Percentiles rank a stretch among this genome's conserved stretches.
Conservation (phyloP, 2,329 filamentous ascomycete genomes). For the Pyrenophora graminea region DNA sequence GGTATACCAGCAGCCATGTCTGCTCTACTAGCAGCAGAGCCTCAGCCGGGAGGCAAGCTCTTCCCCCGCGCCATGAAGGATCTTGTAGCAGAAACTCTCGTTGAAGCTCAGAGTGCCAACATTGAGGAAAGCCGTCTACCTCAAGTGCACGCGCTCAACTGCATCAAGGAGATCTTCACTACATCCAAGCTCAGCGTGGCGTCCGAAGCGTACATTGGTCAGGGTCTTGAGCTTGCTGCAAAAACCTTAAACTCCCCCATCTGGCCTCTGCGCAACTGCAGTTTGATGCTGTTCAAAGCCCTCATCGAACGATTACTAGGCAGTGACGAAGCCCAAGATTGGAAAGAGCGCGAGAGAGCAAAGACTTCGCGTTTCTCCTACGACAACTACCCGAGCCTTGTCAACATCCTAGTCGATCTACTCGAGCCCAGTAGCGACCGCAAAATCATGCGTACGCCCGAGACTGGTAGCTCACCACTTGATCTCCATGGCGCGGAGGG, state of each 20-base stretch:
- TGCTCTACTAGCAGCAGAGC: slow-evolving; percentile 73
- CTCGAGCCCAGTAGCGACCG: slow-evolving; percentile 49
- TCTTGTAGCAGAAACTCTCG: slow-evolving; percentile 63
- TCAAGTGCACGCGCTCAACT: slow-evolving; percentile 95
- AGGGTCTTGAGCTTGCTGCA: slow-evolving; percentile 78
- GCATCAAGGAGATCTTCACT: slow-evolving; percentile 87
- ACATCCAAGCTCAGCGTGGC: slow-evolving; percentile 74
- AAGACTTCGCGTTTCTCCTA: slow-evolving; percentile 66
- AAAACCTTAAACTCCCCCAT: slow-evolving; percentile 77
- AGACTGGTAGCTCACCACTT: slow-evolving; percentile 31
- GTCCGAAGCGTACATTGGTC: slow-evolving; percentile 74
- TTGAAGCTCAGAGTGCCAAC: slow-evolving; percentile 59
- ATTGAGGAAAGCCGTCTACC: slow-evolving; percentile 66
- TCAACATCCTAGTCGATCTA: slow-evolving; percentile 66
- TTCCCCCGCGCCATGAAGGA: slow-evolving; percentile 68
- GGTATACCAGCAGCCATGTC: slow-evolving; percentile 87
- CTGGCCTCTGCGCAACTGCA: slow-evolving; percentile 95
- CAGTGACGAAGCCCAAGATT: slow-evolving; percentile 66
- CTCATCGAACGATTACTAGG: slow-evolving; percentile 80
- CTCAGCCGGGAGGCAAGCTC: slow-evolving; percentile 59
- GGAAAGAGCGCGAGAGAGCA: slow-evolving; percentile 55
- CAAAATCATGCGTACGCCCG: slow-evolving; percentile 30
- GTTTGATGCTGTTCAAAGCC: slow-evolving; percentile 83
- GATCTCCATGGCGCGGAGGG: slow-evolving; percentile 59
- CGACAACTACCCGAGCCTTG: slow-evolving; percentile 68